These are phyloP conservation scores for Bassia scoparia DNA, from an alignment of 148 eudicot genomes.

Conservation along the genomic window DNA sequence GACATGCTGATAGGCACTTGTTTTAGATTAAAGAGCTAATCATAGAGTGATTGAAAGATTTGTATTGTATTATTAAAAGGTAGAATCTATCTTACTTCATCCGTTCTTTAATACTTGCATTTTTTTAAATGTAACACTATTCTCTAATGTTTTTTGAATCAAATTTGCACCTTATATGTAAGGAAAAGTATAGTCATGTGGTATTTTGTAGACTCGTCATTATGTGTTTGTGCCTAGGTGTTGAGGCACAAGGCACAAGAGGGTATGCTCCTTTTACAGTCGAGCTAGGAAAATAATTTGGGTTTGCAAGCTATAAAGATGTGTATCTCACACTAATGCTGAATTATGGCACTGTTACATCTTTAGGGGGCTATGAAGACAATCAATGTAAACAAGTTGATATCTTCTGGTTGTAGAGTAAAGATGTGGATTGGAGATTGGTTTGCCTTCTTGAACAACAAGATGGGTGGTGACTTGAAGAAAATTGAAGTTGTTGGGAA, in stretches of 20 bases:
- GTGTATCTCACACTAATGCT: background rate
- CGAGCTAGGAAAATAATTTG: background rate
- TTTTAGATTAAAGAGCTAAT: background rate
- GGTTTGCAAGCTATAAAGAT: background rate
- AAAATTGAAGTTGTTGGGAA: slow-evolving; percentile 79
- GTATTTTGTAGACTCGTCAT: no score
- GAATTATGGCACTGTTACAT: slow-evolving; percentile 1
- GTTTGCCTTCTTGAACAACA: slow-evolving; percentile 89
- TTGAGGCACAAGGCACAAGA: no score
- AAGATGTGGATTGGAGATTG: slow-evolving; percentile 95
- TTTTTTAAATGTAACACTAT: no score
- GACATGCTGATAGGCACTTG: background rate
- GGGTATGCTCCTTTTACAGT: no score
- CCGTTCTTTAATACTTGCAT: no score
- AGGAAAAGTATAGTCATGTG: no score
- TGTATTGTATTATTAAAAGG: background rate
- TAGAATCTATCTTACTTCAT: no score
- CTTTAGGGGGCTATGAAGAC: slow-evolving; percentile 87
- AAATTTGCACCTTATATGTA: no score
- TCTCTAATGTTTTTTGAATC: no score
- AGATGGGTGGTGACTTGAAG: slow-evolving; percentile 90
- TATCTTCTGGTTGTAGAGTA: slow-evolving; percentile 83
- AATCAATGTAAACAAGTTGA: slow-evolving; percentile 81
- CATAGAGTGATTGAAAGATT: background rate
- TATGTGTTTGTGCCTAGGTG: no score